These are phyloP conservation scores for Colletotrichum sp. DNA, from an alignment of 2,329 filamentous ascomycete species.

Conservation along the genomic window DNA sequence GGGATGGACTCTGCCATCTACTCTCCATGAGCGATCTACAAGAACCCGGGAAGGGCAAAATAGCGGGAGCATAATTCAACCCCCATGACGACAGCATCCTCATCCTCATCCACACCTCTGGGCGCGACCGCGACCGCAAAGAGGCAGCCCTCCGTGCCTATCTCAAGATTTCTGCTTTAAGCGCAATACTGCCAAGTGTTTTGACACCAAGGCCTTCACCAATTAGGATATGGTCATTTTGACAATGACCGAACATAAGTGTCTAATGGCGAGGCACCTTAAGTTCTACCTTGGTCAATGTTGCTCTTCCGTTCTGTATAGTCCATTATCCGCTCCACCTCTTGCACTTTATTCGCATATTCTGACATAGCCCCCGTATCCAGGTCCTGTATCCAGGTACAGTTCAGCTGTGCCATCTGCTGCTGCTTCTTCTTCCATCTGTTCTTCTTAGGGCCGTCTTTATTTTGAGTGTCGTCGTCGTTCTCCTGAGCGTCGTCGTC, in stretches of 20 bases:
- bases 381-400: too few relatives aligned
- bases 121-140: rapidly evolving
- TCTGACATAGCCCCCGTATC: too few relatives aligned
- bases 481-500: too few relatives aligned
- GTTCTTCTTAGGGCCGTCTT: background rate
- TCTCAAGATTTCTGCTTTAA: rapidly evolving
- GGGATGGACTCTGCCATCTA: background rate
- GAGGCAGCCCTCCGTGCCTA: background rate
- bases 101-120: background rate
- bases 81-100: background rate
- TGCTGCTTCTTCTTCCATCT: background rate
- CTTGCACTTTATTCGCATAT: background rate
- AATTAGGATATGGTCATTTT: rapidly evolving
- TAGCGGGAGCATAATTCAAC: background rate
- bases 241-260: background rate
- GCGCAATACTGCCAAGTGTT: background rate
- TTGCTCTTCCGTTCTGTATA: background rate
- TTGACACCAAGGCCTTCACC: rapidly evolving
- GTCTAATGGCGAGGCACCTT: background rate
- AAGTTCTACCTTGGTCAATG: background rate
- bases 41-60: background rate
- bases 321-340: background rate
- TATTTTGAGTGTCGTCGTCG: too few relatives aligned
- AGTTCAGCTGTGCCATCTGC: too few relatives aligned
- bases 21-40: background rate